Conservation (phyloP, 345 rosid species). For the Eucalyptus lansdowneana region DNA sequence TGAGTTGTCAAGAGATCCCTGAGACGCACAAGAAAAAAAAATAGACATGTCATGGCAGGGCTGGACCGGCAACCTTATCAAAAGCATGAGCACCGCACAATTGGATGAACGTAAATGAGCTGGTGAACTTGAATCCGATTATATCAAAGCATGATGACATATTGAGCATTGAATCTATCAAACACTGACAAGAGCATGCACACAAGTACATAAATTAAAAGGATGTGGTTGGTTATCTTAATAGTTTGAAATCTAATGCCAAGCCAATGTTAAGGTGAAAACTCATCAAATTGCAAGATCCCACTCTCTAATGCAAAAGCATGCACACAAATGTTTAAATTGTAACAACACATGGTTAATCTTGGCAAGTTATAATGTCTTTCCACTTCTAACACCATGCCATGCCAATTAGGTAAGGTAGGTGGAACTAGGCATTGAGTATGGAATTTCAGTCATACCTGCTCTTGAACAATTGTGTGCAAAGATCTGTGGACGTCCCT, state of each 20-base stretch:
- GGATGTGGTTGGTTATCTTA: not conserved
- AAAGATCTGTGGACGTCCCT: constrained; percentile 86
- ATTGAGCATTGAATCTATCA: not conserved
- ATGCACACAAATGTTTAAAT: not conserved
- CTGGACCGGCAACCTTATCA: not conserved
- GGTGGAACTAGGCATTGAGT: not conserved
- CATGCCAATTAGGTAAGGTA: not conserved
- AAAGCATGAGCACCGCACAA: not conserved
- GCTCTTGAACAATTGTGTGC: constrained; percentile 78
- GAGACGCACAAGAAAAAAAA: not conserved
- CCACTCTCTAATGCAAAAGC: not conserved
- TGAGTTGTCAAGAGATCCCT: constrained; percentile 75
- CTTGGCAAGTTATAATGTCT: not conserved
- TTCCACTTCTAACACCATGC: not conserved
- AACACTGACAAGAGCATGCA: not conserved
- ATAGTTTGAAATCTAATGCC: not conserved
- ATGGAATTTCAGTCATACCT: constrained; percentile 25
- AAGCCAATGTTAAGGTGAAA: not conserved
- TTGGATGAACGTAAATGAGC: not conserved
- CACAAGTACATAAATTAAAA: not conserved
- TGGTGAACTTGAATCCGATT: not conserved
- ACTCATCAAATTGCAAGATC: not conserved
- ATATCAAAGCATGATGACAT: not conserved
- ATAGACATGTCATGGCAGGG: not conserved
- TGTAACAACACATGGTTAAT: not conserved